These are phyloP conservation scores for Grigorovia humatica DNA, from an alignment of 805 yeast species.

Conservation along the genomic window DNA sequence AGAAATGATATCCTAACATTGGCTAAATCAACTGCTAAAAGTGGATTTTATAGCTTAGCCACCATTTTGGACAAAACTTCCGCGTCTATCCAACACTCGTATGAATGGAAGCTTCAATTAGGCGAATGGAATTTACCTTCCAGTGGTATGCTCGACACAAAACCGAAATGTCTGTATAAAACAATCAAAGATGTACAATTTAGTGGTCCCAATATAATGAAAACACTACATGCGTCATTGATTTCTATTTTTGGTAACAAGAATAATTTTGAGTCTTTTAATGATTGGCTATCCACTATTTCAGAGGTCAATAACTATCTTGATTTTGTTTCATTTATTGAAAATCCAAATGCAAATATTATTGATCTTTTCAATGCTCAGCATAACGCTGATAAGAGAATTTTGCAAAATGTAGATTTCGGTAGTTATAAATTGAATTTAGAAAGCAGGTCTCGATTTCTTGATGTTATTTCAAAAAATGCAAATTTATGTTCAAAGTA, in stretches of 20 bases:
- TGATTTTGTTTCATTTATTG: not conserved
- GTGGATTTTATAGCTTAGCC: conserved; percentile 53
- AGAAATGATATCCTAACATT: conserved; percentile 4
- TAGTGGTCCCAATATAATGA: not conserved
- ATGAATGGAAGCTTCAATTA: conserved; percentile 68
- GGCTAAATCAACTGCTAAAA: conserved; percentile 34
- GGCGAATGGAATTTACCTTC: conserved; percentile 66
- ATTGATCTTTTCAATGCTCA: not conserved
- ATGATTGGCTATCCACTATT: conserved; percentile 16
- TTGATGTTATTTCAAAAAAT: not conserved
- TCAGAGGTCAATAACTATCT: conserved; percentile 6
- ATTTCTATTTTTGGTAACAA: conserved; percentile 1
- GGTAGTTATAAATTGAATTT: not conserved
- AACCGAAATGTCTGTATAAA: conserved; percentile 41
- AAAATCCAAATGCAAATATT: not conserved
- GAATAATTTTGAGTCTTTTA: conserved; percentile 5
- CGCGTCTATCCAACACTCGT: conserved; percentile 22
- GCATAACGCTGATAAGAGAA: not conserved
- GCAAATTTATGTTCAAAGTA: not conserved
- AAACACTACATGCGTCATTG: conserved; percentile 4
- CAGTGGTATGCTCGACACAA: conserved; percentile 29
- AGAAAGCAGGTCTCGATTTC: not conserved
- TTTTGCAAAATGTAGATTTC: not conserved
- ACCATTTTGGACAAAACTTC: conserved; percentile 30
- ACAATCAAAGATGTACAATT: conserved; percentile 34